Evolutionary conservation across 2,329 filamentous ascomycete genomes (phyloP).

Genomic region (Beauveria medogensis): DNA sequence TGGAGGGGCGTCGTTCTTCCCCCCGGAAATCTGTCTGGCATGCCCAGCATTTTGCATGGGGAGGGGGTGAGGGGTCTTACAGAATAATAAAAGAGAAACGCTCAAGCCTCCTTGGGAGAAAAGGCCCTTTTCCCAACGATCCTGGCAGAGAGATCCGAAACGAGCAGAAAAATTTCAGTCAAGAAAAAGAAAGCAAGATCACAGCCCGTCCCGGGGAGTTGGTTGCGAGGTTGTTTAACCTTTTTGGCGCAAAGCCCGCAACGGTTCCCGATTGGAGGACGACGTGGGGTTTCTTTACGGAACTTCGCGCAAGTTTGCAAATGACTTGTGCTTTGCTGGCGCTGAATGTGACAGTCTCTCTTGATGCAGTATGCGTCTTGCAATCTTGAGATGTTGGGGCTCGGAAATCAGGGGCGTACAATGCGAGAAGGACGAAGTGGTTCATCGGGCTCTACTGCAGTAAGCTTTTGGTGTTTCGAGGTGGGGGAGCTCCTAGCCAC

Average conservation of each 20-base stretch:
- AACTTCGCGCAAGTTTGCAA: background rate
- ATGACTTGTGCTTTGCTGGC: background rate
- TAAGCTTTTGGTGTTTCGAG: background rate
- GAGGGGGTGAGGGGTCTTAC: slow-evolving; percentile 1
- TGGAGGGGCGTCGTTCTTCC: background rate
- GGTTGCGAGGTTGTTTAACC: background rate
- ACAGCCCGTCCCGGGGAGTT: background rate
- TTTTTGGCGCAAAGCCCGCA: background rate
- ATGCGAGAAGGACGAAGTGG: background rate
- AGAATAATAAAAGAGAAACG: slow-evolving; percentile 9
- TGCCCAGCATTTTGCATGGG: background rate
- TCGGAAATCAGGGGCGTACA: background rate
- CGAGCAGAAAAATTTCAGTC: background rate
- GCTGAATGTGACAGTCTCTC: background rate
- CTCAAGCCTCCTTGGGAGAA: background rate
- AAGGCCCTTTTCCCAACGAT: background rate
- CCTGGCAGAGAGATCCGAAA: background rate
- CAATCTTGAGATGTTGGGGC: background rate
- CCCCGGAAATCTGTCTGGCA: background rate
- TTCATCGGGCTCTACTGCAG: background rate
- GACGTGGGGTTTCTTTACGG: background rate
- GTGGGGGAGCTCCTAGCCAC: slow-evolving; percentile 7
- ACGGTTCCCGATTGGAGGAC: background rate
- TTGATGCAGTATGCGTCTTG: background rate
- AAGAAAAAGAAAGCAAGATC: background rate